These are phyloP conservation scores for Symbiodinium natans DNA, from an alignment of 73 alveolate genomes.

Conservation along the genomic window DNA sequence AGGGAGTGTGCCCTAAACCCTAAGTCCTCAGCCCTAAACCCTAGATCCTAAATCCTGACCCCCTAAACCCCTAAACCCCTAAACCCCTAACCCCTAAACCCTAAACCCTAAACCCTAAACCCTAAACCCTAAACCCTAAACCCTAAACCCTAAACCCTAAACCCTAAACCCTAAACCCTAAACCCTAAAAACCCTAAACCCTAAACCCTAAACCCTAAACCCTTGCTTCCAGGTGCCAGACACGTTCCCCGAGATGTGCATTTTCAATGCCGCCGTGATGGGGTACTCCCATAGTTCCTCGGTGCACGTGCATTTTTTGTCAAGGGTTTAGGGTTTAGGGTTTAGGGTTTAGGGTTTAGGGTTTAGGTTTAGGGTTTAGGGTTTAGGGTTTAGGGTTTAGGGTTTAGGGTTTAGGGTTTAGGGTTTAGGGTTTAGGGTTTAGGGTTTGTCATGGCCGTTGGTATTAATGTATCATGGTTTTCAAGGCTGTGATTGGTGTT, in stretches of 20 bases:
- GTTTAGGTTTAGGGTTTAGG: not conserved
- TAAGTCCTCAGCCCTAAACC: no score
- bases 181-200: no score
- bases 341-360: not conserved
- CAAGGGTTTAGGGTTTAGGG: not conserved
- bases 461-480: not conserved
- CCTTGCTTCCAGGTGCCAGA: conserved; percentile 28
- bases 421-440: not conserved
- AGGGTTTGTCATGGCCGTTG: not conserved
- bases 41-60: not conserved
- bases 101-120: no score
- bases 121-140: no score
- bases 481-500: no score
- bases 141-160: no score
- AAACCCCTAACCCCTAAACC: no score
- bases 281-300: not conserved
- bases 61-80: no score
- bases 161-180: no score
- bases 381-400: not conserved
- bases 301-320: not conserved
- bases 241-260: conserved; percentile 43
- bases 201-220: no score
- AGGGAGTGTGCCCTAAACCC: no score
- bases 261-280: conserved; percentile 79
- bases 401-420: not conserved